Evolutionary conservation across 1,284 basidiomycete species (phyloP).

Genomic region (Coriolopsis trogii): DNA sequence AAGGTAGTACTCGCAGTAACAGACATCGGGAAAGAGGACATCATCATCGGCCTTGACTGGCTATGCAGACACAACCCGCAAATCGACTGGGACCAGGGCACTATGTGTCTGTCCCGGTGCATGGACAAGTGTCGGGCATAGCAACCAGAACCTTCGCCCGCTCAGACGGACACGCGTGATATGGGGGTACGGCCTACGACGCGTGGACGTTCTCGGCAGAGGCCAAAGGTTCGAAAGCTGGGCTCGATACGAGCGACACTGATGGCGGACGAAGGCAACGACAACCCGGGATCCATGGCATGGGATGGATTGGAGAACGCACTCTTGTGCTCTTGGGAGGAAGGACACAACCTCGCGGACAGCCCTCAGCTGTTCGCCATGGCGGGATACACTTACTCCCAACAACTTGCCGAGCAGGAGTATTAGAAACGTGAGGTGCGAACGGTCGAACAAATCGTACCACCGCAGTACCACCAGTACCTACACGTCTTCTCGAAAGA

Average conservation of each 20-base stretch:
- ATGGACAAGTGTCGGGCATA: too few species aligned
- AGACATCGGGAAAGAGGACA: too few species aligned
- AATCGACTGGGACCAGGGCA: too few species aligned
- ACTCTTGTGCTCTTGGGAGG: not conserved
- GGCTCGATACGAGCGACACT: not conserved
- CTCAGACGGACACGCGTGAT: not conserved
- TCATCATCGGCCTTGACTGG: too few species aligned
- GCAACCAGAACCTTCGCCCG: too few species aligned
- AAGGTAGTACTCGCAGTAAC: too few species aligned
- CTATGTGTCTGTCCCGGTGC: too few species aligned
- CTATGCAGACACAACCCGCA: too few species aligned
- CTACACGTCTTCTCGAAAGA: not conserved
- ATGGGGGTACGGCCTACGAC: not conserved
- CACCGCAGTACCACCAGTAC: too few species aligned
- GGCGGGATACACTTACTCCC: not conserved
- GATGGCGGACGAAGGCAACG: not conserved
- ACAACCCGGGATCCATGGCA: not conserved
- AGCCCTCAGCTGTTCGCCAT: not conserved
- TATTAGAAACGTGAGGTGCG: too few species aligned
- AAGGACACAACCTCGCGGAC: not conserved
- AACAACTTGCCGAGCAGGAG: too few species aligned
- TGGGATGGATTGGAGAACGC: not conserved
- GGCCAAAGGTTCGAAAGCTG: not conserved
- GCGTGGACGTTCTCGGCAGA: not conserved
- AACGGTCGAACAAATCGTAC: too few species aligned